phyloP scores from a whole-genome alignment of 208 protist genomes.

The Leishmania aethiopica region DNA sequence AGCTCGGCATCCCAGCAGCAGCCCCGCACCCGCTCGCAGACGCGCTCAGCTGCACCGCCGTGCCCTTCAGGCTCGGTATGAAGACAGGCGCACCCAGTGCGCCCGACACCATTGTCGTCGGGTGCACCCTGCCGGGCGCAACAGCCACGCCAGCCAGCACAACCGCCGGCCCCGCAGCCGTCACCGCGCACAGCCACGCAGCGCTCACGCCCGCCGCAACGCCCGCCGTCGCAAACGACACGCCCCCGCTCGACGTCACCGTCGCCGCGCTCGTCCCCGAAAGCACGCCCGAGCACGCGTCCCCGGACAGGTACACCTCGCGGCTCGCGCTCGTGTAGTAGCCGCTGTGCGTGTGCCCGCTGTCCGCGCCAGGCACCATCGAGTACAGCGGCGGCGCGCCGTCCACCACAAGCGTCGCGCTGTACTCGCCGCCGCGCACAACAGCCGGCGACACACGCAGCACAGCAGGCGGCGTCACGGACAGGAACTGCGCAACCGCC shows the following conservation, averaged over 20 bases:
- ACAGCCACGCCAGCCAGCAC: slow-evolving; percentile 30
- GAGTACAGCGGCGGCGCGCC: slow-evolving; percentile 53
- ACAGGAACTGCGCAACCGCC: slow-evolving; percentile 46
- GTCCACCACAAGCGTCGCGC: slow-evolving; percentile 40
- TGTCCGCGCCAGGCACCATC: slow-evolving; percentile 48
- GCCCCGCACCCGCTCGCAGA: slow-evolving; percentile 29
- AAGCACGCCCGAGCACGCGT: slow-evolving; percentile 33
- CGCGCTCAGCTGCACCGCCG: slow-evolving; percentile 45
- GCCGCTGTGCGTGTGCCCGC: slow-evolving; percentile 27
- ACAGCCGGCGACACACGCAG: slow-evolving; percentile 42
- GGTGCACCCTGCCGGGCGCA: slow-evolving; percentile 43
- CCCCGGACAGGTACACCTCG: slow-evolving; percentile 52
- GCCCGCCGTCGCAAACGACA: slow-evolving; percentile 27
- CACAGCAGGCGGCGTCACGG: slow-evolving; percentile 49
- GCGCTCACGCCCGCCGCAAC: slow-evolving; percentile 24
- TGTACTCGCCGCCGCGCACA: slow-evolving; percentile 47
- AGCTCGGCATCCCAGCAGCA: slow-evolving; percentile 31
- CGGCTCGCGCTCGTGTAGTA: slow-evolving; percentile 45
- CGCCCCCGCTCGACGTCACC: slow-evolving; percentile 15
- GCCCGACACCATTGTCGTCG: slow-evolving; percentile 52
- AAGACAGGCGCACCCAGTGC: slow-evolving; percentile 35
- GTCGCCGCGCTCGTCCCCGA: slow-evolving; percentile 31
- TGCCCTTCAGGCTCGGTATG: slow-evolving; percentile 46
- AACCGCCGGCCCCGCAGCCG: slow-evolving; percentile 34
- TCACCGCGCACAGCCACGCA: slow-evolving; percentile 48